Conservation (phyloP, 208 protist species). For the Tritrichomonas foetus region DNA sequence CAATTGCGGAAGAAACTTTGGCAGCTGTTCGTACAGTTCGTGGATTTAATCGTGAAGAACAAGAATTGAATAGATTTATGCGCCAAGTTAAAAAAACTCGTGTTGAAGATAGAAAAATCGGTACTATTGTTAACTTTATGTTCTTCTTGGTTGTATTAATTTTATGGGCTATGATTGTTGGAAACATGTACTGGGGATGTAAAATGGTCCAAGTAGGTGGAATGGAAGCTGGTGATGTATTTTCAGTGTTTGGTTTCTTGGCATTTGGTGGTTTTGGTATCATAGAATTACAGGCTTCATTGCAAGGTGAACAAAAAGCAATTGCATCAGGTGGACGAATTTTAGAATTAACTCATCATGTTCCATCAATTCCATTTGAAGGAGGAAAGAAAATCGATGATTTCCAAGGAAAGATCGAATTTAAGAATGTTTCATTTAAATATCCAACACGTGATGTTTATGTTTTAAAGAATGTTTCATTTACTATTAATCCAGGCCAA, state of each 20-base stretch:
- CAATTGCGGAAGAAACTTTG: slow-evolving; percentile 46
- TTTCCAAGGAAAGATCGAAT: background rate
- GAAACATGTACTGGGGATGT: background rate
- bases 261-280: slow-evolving; percentile 16
- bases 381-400: background rate
- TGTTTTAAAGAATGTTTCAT: slow-evolving; percentile 46
- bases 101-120: background rate
- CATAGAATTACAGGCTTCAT: background rate
- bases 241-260: background rate
- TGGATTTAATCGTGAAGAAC: slow-evolving; percentile 33
- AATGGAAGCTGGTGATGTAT: background rate
- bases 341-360: background rate
- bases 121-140: background rate
- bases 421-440: slow-evolving; percentile 39
- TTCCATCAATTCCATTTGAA: slow-evolving; percentile 14
- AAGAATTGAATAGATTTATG: background rate
- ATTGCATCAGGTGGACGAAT: background rate
- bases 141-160: background rate
- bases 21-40: slow-evolving; percentile 36
- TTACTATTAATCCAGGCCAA: slow-evolving; percentile 43
- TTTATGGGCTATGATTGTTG: background rate
- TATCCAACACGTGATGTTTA: slow-evolving; percentile 36
- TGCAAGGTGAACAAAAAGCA: slow-evolving; percentile 24
- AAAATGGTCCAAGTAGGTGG: background rate
- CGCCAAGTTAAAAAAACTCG: background rate